Conservation (phyloP, 371 early-diverging fungal genomes). For the Mucor piriformis region DNA sequence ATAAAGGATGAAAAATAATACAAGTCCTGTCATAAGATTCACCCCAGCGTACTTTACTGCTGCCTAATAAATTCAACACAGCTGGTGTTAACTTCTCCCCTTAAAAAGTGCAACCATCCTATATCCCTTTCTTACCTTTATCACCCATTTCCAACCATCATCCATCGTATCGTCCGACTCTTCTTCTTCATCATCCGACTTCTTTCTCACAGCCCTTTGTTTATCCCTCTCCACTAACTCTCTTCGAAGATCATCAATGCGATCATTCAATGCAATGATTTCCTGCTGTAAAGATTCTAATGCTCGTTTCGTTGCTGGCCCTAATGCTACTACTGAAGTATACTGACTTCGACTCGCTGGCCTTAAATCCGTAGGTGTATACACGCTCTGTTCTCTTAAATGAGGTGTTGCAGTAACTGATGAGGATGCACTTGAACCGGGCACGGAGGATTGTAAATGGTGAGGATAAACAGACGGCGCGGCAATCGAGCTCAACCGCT, state of each 20-base stretch:
- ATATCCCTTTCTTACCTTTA: slow-evolving; percentile 39
- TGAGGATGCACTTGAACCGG: slow-evolving; percentile 26
- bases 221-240: slow-evolving; percentile 41
- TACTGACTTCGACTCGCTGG: slow-evolving; percentile 3
- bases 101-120: not conserved
- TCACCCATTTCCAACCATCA: slow-evolving; percentile 37
- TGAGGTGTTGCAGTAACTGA: slow-evolving; percentile 44
- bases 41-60: slow-evolving; percentile 46
- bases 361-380: slow-evolving; percentile 14
- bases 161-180: slow-evolving; percentile 1
- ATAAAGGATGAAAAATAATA: slow-evolving; percentile 40
- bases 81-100: not conserved
- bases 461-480: not conserved
- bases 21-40: slow-evolving; percentile 37
- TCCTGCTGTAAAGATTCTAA: slow-evolving; percentile 53
- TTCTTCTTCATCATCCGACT: slow-evolving; percentile 17
- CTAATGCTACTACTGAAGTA: slow-evolving; percentile 27
- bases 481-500: not conserved
- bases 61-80: slow-evolving; percentile 24
- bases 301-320: slow-evolving; percentile 49
- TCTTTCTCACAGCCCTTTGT: slow-evolving; percentile 15
- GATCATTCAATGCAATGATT: slow-evolving; percentile 48
- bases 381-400: not conserved
- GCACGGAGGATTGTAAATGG: not conserved
- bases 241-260: slow-evolving; percentile 48